phyloP scores from a whole-genome alignment of 768 basidiomycete genomes.

The Mycena belliarum region DNA sequence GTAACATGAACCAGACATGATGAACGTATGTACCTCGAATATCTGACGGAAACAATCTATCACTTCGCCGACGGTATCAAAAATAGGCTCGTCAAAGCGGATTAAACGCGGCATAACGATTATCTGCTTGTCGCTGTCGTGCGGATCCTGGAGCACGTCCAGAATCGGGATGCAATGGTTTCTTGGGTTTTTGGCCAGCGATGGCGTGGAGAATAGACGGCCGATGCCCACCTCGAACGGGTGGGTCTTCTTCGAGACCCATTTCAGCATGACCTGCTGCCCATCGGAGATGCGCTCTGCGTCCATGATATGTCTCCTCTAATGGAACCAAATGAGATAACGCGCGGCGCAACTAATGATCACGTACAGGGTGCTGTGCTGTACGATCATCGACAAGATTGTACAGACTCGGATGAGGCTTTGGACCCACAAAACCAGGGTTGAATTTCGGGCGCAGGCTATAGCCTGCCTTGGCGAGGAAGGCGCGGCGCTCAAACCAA shows the following conservation, averaged over 20 bases:
- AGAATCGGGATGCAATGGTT: slow-evolving; percentile 31
- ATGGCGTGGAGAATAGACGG: slow-evolving; percentile 20
- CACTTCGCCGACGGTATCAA: slow-evolving; percentile 27
- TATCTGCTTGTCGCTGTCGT: slow-evolving; percentile 16
- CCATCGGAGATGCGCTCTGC: slow-evolving; percentile 16
- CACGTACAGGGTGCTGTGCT: slow-evolving; percentile 18
- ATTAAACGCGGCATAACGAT: slow-evolving; percentile 33
- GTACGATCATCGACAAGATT: slow-evolving; percentile 17
- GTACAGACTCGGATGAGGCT: not conserved
- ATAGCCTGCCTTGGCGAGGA: slow-evolving; percentile 21
- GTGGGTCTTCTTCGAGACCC: slow-evolving; percentile 10
- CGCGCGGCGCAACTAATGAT: not conserved
- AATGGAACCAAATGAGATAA: slow-evolving; percentile 1
- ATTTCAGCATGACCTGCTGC: slow-evolving; percentile 19
- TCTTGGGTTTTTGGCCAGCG: not conserved
- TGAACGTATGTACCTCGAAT: slow-evolving; percentile 30
- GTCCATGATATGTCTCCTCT: slow-evolving; percentile 20
- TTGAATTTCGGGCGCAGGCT: slow-evolving; percentile 17
- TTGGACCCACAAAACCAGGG: slow-evolving; percentile 13
- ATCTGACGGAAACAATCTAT: slow-evolving; percentile 31
- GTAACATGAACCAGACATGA: not conserved
- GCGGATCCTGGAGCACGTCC: slow-evolving; percentile 19
- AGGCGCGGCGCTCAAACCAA: slow-evolving; percentile 19
- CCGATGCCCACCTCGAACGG: slow-evolving; percentile 29
- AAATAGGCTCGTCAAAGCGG: slow-evolving; percentile 18